Base-by-base conservation (phyloP, 768 basidiomycete species). In the Serendipita indica region DNA sequence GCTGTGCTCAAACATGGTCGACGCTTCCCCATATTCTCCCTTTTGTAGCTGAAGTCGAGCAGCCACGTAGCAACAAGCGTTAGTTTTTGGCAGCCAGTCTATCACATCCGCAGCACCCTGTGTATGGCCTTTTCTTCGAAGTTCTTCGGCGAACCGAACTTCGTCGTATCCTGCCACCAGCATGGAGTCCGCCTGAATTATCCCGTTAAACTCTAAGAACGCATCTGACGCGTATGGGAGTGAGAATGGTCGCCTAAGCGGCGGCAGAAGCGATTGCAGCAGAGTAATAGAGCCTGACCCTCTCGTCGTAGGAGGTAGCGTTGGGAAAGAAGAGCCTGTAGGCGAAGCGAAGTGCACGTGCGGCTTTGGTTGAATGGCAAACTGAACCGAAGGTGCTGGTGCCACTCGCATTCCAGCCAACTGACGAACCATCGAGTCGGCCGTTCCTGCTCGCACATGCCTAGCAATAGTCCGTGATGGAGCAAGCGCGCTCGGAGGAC, bases 51-150 rank as follows among this genome's bases (percentile, higher is more conserved):
- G 79, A 4, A 89, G 72, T 62, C 82, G 74, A 3, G 82, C 82
- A 35, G 79, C 76, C 35, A 93, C 78, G 68, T 89, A 94, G 30
- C 77, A 76, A 52, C 81, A 80, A 2, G 79, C 86, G 27, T 90
- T 80, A 14, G 85, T 84, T 46, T 83, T 73, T 10, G 91, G 90
- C 27, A 92, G 76, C 80, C 86, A 86, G 22, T 80, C 79, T 45
- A 89, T 70, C 58, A 87, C 72, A 61, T 85, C 83, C 54, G 77
- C 70, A 1, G 86, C 75, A 33, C 79, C 73, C 60, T 78, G 74
- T 60, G 75, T 72, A 64, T 84, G 83, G 14, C 82, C 84, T 57
- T 86, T 71, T 1, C 72, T 67, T 34, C 86, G 75, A 43, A 94
- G 74, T 28, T 74, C 72, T 62, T 89, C 81, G 65, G 84, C 87